These are phyloP conservation scores for Eremochloa ophiuroides DNA, from an alignment of 176 grass and related monocot species.

Conservation along the genomic window DNA sequence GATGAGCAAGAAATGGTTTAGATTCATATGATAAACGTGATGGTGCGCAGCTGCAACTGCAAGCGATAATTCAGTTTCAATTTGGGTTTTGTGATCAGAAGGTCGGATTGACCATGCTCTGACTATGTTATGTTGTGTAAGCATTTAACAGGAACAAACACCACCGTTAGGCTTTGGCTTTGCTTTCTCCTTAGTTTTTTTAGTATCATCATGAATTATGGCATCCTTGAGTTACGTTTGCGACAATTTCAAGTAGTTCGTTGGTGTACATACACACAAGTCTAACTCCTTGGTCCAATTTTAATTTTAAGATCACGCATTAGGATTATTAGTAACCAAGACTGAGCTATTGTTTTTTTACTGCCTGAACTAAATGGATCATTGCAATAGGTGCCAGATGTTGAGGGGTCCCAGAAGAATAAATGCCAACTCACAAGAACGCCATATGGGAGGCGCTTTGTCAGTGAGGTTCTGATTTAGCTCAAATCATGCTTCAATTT, in stretches of 20 bases:
- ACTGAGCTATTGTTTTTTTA: not conserved
- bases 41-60: not conserved
- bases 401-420: conserved; percentile 49
- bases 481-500: not conserved
- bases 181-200: not conserved
- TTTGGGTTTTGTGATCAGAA: not conserved
- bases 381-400: conserved; percentile 67
- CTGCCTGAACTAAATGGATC: not conserved
- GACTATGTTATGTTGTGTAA: not conserved
- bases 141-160: not conserved
- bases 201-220: not conserved
- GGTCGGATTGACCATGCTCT: not conserved
- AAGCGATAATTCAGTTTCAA: not conserved
- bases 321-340: not conserved
- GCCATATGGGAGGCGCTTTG: conserved; percentile 68
- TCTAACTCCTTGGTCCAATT: too few relatives aligned
- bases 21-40: not conserved
- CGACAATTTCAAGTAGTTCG: not conserved
- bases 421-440: conserved; percentile 87
- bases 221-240: not conserved
- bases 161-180: not conserved
- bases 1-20: not conserved
- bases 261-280: not conserved
- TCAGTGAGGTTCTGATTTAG: conserved; percentile 35
- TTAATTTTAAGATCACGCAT: not conserved